phyloP scores from a whole-genome alignment of 2,329 filamentous ascomycete genomes.

The Xenoacremonium recifei region DNA sequence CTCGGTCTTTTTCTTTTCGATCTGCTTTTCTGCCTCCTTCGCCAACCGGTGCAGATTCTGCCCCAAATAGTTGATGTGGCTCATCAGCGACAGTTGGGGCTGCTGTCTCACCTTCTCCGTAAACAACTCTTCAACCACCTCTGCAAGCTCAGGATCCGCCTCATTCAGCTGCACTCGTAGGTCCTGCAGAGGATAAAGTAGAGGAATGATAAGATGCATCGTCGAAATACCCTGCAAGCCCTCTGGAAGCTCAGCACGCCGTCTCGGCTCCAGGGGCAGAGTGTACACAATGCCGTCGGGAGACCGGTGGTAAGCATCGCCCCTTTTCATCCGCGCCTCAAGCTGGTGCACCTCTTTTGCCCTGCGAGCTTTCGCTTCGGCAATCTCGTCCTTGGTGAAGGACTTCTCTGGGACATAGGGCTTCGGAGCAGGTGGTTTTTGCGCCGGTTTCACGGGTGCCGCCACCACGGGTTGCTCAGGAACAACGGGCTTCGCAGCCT shows the following conservation, averaged over 20 bases:
- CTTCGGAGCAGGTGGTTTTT: constrained; percentile 13
- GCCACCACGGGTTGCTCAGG: constrained; percentile 1
- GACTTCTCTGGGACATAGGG: constrained; percentile 44
- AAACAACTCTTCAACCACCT: constrained; percentile 65
- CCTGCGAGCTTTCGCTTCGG: constrained; percentile 60
- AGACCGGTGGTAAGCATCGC: constrained; percentile 66
- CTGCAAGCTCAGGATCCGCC: constrained; percentile 58
- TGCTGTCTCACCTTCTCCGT: constrained; percentile 54
- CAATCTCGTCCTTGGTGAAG: constrained; percentile 59
- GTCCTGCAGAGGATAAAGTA: constrained; percentile 68
- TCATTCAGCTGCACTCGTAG: constrained; percentile 66
- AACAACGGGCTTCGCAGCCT: constrained; percentile 5
- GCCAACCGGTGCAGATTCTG: constrained; percentile 69
- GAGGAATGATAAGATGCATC: constrained; percentile 67
- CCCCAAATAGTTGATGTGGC: constrained; percentile 71
- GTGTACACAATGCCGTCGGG: constrained; percentile 69
- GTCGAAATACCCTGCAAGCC: constrained; percentile 61
- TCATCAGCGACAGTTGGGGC: constrained; percentile 64
- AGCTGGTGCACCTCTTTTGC: constrained; percentile 69
- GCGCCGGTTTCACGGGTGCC: constrained; percentile 1
- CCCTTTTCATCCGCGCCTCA: constrained; percentile 69
- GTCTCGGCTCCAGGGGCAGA: constrained; percentile 66
- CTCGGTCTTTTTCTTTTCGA: too few species aligned
- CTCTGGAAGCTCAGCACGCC: constrained; percentile 57
- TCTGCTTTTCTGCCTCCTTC: constrained; percentile 42